Evolutionary conservation across 805 yeast species (phyloP).

Genomic region (Myxozyma neglecta): DNA sequence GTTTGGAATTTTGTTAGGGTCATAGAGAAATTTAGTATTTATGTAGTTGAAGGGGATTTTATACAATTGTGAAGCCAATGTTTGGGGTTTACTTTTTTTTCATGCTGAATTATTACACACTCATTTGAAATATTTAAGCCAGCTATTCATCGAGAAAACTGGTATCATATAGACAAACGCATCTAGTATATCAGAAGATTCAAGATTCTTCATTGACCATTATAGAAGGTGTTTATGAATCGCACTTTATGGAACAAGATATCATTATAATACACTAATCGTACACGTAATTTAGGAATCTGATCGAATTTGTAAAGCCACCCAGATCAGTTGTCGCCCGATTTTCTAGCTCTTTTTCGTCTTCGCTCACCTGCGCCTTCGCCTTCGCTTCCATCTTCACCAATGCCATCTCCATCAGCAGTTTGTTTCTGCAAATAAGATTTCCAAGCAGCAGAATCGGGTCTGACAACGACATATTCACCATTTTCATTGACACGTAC

Average conservation of each 20-base stretch:
- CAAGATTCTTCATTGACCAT: not conserved
- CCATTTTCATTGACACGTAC: constrained; percentile 90
- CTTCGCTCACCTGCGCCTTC: constrained; percentile 1
- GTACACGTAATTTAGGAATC: no score
- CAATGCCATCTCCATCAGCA: constrained; percentile 10
- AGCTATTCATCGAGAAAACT: not conserved
- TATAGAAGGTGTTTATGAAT: not conserved
- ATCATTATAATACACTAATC: no score
- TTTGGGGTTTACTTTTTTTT: not conserved
- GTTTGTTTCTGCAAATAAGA: constrained; percentile 28
- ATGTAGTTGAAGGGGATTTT: not conserved
- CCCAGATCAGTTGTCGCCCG: not conserved
- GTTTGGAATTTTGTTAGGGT: no score
- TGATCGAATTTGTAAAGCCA: no score
- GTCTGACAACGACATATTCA: constrained; percentile 91
- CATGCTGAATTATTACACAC: not conserved
- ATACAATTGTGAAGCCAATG: not conserved
- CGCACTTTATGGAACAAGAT: no score
- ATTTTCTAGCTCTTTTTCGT: constrained; percentile 2
- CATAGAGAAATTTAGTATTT: not conserved
- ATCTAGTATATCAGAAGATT: not conserved
- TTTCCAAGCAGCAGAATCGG: constrained; percentile 56
- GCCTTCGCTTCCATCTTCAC: constrained; percentile 5
- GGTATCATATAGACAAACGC: not conserved
- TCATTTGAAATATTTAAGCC: no score